Conservation (phyloP, 148 eudicot genomes). For the Diospyros lotus region DNA sequence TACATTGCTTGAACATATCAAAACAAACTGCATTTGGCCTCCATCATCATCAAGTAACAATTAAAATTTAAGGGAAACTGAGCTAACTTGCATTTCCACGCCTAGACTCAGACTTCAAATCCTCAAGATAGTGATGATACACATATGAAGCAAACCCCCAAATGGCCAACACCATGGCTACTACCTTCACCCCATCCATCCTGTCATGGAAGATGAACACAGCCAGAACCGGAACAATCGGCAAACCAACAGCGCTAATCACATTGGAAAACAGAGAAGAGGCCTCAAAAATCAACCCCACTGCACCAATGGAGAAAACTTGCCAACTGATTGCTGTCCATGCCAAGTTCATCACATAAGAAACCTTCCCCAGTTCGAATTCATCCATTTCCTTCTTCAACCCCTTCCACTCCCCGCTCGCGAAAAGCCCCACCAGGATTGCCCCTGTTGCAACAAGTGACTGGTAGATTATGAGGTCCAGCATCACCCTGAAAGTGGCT, state of each 20-base stretch:
- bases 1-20: too few relatives aligned
- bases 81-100: too few relatives aligned
- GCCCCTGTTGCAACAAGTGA: slow-evolving; percentile 25
- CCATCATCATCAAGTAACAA: too few relatives aligned
- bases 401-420: slow-evolving; percentile 54
- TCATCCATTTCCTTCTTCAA: slow-evolving; percentile 37
- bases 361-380: slow-evolving; percentile 34
- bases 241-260: slow-evolving; percentile 52
- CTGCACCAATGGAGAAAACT: slow-evolving; percentile 31
- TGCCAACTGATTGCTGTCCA: slow-evolving; percentile 63
- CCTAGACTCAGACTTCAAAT: slow-evolving; percentile 10
- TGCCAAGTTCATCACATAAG: slow-evolving; percentile 47
- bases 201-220: slow-evolving; percentile 48
- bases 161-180: slow-evolving; percentile 53
- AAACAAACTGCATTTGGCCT: too few relatives aligned
- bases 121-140: slow-evolving; percentile 57
- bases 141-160: slow-evolving; percentile 63
- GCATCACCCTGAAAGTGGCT: slow-evolving; percentile 15
- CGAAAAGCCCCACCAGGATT: slow-evolving; percentile 42
- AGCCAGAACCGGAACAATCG: slow-evolving; percentile 50
- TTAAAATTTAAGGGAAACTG: too few relatives aligned
- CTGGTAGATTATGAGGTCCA: slow-evolving; percentile 38
- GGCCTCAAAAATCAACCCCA: slow-evolving; percentile 46
- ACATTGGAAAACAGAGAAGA: slow-evolving; percentile 68
- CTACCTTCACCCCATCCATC: slow-evolving; percentile 49